phyloP scores from a whole-genome alignment of 2,329 filamentous ascomycete genomes.

The Pestalotiopsis sp. region DNA sequence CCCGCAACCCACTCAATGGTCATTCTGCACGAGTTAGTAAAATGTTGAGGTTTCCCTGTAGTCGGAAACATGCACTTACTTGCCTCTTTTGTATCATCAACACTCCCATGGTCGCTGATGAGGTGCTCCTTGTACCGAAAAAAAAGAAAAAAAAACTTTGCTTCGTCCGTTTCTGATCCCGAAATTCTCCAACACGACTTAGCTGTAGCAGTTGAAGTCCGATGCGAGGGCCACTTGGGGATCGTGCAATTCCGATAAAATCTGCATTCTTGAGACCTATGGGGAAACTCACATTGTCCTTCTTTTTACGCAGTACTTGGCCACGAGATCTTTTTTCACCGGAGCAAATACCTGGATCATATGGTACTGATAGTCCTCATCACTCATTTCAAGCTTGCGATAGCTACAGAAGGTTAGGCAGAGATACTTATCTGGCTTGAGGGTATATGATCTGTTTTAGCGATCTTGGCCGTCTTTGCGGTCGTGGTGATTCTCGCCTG shows the following conservation, averaged over 20 bases:
- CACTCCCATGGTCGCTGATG: constrained; percentile 47
- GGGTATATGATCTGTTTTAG: neutral
- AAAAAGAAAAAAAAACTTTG: constrained; percentile 50
- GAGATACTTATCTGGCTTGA: constrained; percentile 27
- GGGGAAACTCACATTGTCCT: constrained; percentile 39
- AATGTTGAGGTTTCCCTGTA: neutral
- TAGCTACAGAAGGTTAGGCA: constrained; percentile 53
- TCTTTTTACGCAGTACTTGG: constrained; percentile 48
- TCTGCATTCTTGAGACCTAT: neutral
- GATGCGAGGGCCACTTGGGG: constrained; percentile 48
- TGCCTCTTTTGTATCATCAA: constrained; percentile 51
- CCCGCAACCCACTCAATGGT: constrained; percentile 49
- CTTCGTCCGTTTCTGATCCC: constrained; percentile 51
- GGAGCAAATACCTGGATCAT: constrained; percentile 50
- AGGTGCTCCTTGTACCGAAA: constrained; percentile 48
- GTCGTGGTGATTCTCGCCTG: neutral
- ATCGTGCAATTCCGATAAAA: constrained; percentile 46
- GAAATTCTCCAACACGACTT: constrained; percentile 46
- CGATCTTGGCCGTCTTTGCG: neutral
- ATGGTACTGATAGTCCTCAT: constrained; percentile 48
- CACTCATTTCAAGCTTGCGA: constrained; percentile 47
- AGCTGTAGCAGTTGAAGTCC: constrained; percentile 52
- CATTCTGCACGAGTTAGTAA: constrained; percentile 34
- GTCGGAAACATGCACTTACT: constrained; percentile 1
- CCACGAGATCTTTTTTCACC: constrained; percentile 49